phyloP scores from a whole-genome alignment of 2,329 filamentous ascomycete genomes.

The Penicillium sp. region DNA sequence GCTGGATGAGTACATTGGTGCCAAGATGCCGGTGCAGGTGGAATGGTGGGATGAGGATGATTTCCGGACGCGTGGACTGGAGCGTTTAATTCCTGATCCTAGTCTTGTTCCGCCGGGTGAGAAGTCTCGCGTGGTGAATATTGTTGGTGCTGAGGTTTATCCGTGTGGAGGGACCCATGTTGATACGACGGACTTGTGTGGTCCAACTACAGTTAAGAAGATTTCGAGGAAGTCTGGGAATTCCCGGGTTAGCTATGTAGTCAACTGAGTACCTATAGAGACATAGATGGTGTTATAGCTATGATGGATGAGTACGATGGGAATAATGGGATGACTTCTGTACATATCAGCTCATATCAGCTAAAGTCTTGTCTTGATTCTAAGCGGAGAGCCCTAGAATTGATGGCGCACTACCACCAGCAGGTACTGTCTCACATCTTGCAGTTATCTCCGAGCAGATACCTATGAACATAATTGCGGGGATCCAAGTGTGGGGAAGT shows the following conservation, averaged over 20 bases:
- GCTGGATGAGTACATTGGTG: slow-evolving; percentile 55
- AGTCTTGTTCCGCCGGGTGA: slow-evolving; percentile 45
- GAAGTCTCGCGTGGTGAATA: slow-evolving; percentile 63
- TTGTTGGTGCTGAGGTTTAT: slow-evolving; percentile 64
- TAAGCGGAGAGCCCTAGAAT: background rate
- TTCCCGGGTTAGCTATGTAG: slow-evolving; percentile 52
- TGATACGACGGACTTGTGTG: slow-evolving; percentile 50
- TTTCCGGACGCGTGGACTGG: slow-evolving; percentile 51
- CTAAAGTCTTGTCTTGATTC: background rate
- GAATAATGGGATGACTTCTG: background rate
- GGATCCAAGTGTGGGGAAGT: background rate
- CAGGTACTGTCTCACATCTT: too few relatives aligned
- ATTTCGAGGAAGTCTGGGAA: slow-evolving; percentile 61
- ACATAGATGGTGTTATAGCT: background rate
- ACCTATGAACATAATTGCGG: too few relatives aligned
- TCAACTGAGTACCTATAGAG: slow-evolving; percentile 2
- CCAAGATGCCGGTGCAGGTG: slow-evolving; percentile 56
- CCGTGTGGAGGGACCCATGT: slow-evolving; percentile 74
- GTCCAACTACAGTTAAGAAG: slow-evolving; percentile 60
- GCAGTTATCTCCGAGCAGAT: too few relatives aligned
- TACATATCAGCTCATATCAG: background rate
- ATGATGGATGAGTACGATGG: too few relatives aligned
- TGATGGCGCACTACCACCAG: too few relatives aligned
- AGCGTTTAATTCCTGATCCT: slow-evolving; percentile 52
- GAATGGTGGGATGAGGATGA: slow-evolving; percentile 64